phyloP scores from a whole-genome alignment of 148 eudicot genomes.

The Mesembryanthemum crystallinum region DNA sequence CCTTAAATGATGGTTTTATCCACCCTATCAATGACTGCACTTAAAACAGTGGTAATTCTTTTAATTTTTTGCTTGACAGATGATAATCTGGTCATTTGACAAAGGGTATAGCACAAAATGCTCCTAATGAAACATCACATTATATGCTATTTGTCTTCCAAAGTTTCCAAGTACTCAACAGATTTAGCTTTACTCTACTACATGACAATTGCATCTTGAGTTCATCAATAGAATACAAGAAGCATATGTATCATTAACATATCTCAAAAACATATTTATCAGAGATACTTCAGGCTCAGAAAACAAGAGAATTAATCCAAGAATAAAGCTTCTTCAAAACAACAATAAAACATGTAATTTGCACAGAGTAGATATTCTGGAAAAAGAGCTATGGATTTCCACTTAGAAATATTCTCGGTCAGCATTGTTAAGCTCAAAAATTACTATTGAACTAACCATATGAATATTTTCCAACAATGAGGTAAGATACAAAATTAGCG shows the following conservation, averaged over 20 bases:
- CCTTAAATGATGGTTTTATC: background rate
- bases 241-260: background rate
- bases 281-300: background rate
- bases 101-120: too few species aligned
- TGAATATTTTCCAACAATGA: background rate
- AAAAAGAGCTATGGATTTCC: background rate
- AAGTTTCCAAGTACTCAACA: background rate
- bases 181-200: background rate
- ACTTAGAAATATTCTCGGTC: background rate
- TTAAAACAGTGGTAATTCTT: background rate
- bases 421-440: background rate
- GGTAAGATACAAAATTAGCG: background rate
- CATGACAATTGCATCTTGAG: background rate
- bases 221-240: background rate
- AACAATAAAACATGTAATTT: background rate
- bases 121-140: background rate
- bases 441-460: constrained; percentile 3
- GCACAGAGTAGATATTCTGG: background rate
- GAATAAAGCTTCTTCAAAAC: too few species aligned
- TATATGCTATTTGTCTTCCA: background rate
- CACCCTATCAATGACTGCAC: background rate
- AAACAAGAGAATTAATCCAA: background rate
- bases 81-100: too few species aligned
- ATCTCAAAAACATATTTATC: too few species aligned
- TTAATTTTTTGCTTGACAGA: too few species aligned